Percentiles rank a stretch among this genome's conserved stretches.
phyloP scores from a whole-genome alignment of 1,139 yeast genomes.

The Taphrina deformans region DNA sequence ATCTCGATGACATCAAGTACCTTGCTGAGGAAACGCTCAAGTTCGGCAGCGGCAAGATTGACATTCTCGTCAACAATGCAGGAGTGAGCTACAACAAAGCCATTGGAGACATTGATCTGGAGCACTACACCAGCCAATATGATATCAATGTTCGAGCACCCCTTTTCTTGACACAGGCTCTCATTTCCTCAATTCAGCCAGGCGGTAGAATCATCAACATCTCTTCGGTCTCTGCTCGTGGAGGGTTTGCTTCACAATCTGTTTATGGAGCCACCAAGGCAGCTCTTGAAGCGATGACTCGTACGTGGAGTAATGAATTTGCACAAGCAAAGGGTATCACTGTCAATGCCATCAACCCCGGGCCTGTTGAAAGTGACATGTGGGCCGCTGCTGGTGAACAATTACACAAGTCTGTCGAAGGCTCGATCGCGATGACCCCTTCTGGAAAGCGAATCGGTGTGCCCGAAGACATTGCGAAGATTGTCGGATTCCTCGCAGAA shows the following conservation, averaged over 20 bases:
- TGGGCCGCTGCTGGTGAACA: not conserved
- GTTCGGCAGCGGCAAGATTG: conserved; percentile 9
- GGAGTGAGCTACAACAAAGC: conserved; percentile 16
- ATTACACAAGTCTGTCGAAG: not conserved
- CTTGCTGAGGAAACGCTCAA: conserved; percentile 7
- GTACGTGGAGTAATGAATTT: conserved; percentile 27
- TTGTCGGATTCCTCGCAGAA: conserved; percentile 28
- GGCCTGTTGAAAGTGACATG: conserved; percentile 30
- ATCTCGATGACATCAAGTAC: conserved; percentile 10
- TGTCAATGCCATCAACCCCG: conserved; percentile 27
- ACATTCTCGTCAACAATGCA: conserved; percentile 31
- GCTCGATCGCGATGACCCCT: not conserved
- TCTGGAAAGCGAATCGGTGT: conserved; percentile 24
- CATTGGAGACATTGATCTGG: not conserved
- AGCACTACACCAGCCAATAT: conserved; percentile 18
- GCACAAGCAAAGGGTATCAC: conserved; percentile 22
- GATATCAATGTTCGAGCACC: conserved; percentile 28
- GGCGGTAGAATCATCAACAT: conserved; percentile 32
- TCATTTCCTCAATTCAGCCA: conserved; percentile 5
- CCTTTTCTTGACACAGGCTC: conserved; percentile 13
- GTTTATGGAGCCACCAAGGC: conserved; percentile 42
- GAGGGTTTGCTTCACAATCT: conserved; percentile 48
- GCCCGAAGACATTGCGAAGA: conserved; percentile 30
- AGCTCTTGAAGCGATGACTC: conserved; percentile 34
- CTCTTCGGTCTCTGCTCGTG: conserved; percentile 31